Evolutionary conservation across 1,284 basidiomycete species (phyloP).

Genomic region (Termitomyces sp.): DNA sequence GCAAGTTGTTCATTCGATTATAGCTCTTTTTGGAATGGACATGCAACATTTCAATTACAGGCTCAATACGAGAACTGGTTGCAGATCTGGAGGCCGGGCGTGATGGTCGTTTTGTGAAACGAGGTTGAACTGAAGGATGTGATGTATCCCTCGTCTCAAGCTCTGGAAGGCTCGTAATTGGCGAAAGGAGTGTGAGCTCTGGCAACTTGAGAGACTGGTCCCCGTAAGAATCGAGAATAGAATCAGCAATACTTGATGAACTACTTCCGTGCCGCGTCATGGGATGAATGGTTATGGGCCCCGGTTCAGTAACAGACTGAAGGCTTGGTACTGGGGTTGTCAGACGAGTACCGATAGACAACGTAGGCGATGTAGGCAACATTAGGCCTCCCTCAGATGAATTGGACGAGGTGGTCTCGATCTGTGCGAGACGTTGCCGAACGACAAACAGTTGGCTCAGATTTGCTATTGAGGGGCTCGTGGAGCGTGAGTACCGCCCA

Average conservation of each 20-base stretch:
- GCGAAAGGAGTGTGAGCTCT: background rate
- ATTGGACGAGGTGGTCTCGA: slow-evolving; percentile 21
- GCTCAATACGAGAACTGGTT: background rate
- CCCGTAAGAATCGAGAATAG: slow-evolving; percentile 23
- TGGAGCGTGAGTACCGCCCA: slow-evolving; percentile 3
- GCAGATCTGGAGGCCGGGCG: background rate
- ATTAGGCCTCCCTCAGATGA: slow-evolving; percentile 4
- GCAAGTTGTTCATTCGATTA: slow-evolving; percentile 31
- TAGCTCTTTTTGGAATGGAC: slow-evolving; percentile 32
- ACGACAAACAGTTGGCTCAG: slow-evolving; percentile 32
- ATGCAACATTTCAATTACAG: slow-evolving; percentile 12
- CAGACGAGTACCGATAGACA: slow-evolving; percentile 6
- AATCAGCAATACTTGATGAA: slow-evolving; percentile 16
- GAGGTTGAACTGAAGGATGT: background rate
- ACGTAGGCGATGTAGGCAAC: slow-evolving; percentile 9
- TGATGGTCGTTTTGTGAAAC: background rate
- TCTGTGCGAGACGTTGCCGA: slow-evolving; percentile 30
- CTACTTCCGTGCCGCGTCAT: slow-evolving; percentile 13
- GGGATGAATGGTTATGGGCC: background rate
- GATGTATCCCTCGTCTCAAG: background rate
- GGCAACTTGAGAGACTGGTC: background rate
- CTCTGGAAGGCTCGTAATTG: background rate
- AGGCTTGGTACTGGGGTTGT: slow-evolving; percentile 7
- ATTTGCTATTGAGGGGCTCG: slow-evolving; percentile 31
- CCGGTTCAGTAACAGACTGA: background rate